These are phyloP conservation scores for Fusarium palustre DNA, from an alignment of 2,329 filamentous ascomycete genomes.

Conservation along the genomic window DNA sequence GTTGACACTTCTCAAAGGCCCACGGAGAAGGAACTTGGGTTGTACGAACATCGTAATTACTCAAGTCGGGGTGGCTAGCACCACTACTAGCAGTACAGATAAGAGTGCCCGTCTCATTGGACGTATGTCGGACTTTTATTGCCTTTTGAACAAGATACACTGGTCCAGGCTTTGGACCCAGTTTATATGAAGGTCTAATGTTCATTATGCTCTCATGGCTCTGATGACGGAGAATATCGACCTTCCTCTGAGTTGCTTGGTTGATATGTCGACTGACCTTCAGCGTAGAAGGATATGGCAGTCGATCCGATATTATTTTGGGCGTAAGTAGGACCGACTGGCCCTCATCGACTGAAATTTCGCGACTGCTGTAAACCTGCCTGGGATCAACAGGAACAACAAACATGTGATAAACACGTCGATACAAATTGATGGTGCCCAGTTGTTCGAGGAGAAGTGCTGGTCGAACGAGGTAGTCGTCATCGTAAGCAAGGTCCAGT, in stretches of 20 bases:
- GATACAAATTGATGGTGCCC: slow-evolving; percentile 30
- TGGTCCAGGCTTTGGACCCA: slow-evolving; percentile 26
- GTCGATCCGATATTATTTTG: no score
- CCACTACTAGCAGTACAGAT: background rate
- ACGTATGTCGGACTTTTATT: background rate
- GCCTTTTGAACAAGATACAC: slow-evolving; percentile 34
- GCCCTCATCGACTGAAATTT: background rate
- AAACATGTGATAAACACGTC: slow-evolving; percentile 31
- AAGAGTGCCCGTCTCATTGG: background rate
- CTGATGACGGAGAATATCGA: slow-evolving; percentile 34
- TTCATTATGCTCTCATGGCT: slow-evolving; percentile 30
- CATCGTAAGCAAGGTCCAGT: slow-evolving; percentile 37
- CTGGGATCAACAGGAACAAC: slow-evolving; percentile 38
- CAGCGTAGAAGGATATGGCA: background rate
- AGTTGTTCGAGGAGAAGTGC: slow-evolving; percentile 41
- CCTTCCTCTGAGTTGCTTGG: slow-evolving; percentile 18
- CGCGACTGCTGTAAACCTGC: background rate
- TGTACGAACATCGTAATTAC: slow-evolving; percentile 23
- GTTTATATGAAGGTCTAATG: background rate
- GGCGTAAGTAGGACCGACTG: background rate
- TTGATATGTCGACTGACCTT: slow-evolving; percentile 3
- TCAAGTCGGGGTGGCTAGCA: slow-evolving; percentile 32
- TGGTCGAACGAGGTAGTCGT: slow-evolving; percentile 40
- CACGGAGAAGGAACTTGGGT: slow-evolving; percentile 37
- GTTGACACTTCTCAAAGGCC: slow-evolving; percentile 30